These are phyloP conservation scores for Rhinocladiella similis DNA, from an alignment of 2,329 filamentous ascomycete genomes.

Conservation along the genomic window DNA sequence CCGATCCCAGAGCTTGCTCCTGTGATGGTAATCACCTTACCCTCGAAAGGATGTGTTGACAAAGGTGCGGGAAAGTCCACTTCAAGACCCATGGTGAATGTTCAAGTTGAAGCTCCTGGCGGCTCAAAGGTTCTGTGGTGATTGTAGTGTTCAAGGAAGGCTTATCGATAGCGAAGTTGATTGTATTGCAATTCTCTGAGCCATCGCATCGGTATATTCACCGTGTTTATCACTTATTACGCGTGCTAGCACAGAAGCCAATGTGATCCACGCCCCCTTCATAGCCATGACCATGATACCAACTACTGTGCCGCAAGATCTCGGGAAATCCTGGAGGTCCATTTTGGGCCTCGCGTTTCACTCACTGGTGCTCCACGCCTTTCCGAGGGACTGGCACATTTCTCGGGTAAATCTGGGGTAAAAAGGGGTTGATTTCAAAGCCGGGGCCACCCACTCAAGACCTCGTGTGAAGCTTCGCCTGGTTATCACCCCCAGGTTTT, in stretches of 20 bases:
- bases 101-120: background rate
- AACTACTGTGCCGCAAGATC: too few relatives aligned
- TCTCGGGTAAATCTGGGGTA: too few relatives aligned
- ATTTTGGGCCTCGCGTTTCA: background rate
- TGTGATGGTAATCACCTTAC: conserved; percentile 12
- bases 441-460: too few relatives aligned
- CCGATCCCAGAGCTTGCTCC: conserved; percentile 49
- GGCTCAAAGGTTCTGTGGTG: too few relatives aligned
- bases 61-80: background rate
- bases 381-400: too few relatives aligned
- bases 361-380: too few relatives aligned
- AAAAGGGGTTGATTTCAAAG: too few relatives aligned
- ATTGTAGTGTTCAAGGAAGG: background rate
- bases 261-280: too few relatives aligned
- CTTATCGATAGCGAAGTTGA: background rate
- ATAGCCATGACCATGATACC: too few relatives aligned
- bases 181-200: background rate
- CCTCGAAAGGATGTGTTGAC: background rate
- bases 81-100: conserved; percentile 1
- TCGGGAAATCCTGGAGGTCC: background rate
- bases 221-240: background rate
- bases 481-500: background rate
- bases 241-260: too few relatives aligned
- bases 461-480: too few relatives aligned
- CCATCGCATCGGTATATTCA: background rate